These are phyloP conservation scores for Oidium heveae DNA, from an alignment of 2,329 filamentous ascomycete species.

Conservation along the genomic window DNA sequence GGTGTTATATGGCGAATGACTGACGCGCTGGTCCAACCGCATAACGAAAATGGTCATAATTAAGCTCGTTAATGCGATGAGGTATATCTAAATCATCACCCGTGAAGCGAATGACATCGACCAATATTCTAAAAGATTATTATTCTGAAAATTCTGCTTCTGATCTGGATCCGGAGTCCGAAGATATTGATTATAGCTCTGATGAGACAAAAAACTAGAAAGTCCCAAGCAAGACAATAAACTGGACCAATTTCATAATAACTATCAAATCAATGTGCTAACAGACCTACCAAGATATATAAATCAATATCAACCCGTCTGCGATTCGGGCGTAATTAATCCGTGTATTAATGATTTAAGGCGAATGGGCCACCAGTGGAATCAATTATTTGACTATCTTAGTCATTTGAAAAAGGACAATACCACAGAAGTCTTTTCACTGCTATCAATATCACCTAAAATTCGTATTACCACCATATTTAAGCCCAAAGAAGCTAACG, in stretches of 20 bases:
- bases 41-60: background rate
- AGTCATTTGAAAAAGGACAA: background rate
- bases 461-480: background rate
- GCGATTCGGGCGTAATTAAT: background rate
- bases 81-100: background rate
- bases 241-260: background rate
- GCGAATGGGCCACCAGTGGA: background rate
- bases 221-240: background rate
- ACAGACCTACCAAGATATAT: background rate
- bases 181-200: background rate
- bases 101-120: background rate
- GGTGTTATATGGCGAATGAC: background rate
- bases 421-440: background rate
- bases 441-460: background rate
- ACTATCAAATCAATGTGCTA: background rate
- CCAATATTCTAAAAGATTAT: background rate
- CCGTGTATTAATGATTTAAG: background rate
- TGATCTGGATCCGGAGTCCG: background rate
- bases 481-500: background rate
- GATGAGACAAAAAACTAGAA: background rate
- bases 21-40: background rate
- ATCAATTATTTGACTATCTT: background rate
- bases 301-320: background rate
- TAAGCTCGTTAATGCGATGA: background rate
- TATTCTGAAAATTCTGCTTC: background rate